Evolutionary conservation across 2,329 filamentous ascomycete genomes (phyloP), one percentile per base, ranked within the genome.

Genomic region (Dactylellina sp.): DNA sequence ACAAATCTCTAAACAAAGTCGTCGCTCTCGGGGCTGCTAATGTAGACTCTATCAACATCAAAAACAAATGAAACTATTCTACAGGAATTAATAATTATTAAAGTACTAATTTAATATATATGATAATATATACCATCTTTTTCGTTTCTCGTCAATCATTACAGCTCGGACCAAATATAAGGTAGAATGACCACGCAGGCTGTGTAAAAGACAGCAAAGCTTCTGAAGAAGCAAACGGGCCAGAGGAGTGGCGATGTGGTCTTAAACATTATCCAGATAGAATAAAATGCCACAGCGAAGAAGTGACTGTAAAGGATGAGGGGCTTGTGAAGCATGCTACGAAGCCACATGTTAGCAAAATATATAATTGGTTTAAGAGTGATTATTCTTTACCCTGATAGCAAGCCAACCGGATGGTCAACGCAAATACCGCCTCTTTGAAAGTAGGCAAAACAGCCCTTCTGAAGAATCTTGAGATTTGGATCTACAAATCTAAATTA

Each of bases 391-490:
- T 76, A 75, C 70, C 93, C 95, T 0, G 88, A 92, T 7, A 99
- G 85, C 71, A 99, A 84, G 28, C 91, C 91, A 49, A 90, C 88
- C 1, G 95, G 95, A 35, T 91, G 92, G 75, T 91, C 88, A 20
- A 92, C 86, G 81, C 89, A 88, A 74, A 88, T 88, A 52, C 89
- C 87, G 44, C 89, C 89, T 35, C 85, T 85, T 80, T 92, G 85
- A 84, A 99, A 99, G 82, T 99, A 99, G 28, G 86, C 84, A 84
- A 98, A 98, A 84, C 95, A 99, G 52, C 95, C 95, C 76, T 86
- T 86, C 83, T 96, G 93, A 49, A 99, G 88, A 62, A 91, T 89
- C 76, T 87, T 87, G 59, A 98, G 87, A 79, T 93, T 87, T 47
- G 85, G 82, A 81, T 91, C 90, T 78, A 32, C 9, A 32, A n/a